A percentile compares a stretch with the other conserved stretches of the same genome.
These are phyloP conservation scores for Acanthamoeba lugdunensis DNA, from an alignment of 208 protist species.

Conservation along the genomic window DNA sequence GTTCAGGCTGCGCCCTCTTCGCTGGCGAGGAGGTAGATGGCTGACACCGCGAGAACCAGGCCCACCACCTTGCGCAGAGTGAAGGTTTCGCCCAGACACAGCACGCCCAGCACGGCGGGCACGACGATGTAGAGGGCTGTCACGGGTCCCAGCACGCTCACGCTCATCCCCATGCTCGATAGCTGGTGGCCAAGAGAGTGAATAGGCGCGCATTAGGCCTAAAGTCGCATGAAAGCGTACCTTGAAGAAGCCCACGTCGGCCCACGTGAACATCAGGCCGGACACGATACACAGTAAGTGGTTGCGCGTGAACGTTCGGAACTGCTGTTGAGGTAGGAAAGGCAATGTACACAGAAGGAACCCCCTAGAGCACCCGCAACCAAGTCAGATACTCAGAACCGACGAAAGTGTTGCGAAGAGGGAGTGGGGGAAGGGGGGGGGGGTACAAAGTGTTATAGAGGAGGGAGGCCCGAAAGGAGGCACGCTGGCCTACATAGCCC, in stretches of 20 bases:
- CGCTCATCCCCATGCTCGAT: slow-evolving; percentile 37
- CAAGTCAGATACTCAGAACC: too few species aligned
- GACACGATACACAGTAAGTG: background rate
- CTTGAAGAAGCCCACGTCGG: slow-evolving; percentile 68
- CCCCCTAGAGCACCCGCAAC: too few species aligned
- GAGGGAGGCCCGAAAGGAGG: slow-evolving; percentile 14
- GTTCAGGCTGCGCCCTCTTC: background rate
- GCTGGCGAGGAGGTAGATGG: slow-evolving; percentile 38
- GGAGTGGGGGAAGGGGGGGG: background rate
- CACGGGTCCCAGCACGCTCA: slow-evolving; percentile 57
- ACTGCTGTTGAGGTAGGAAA: slow-evolving; percentile 34
- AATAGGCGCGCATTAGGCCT: too few species aligned
- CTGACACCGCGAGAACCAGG: background rate
- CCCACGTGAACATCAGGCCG: slow-evolving; percentile 45
- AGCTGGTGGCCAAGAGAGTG: background rate
- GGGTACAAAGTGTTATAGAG: slow-evolving; percentile 60
- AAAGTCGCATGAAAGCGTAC: background rate
- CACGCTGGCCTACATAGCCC: slow-evolving; percentile 46
- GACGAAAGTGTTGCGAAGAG: background rate
- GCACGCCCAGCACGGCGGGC: slow-evolving; percentile 30
- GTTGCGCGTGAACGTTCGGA: background rate
- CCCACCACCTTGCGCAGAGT: background rate
- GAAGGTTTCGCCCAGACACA: background rate
- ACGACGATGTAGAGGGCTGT: slow-evolving; percentile 63
- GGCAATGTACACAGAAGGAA: slow-evolving; percentile 59